Base-by-base conservation (phyloP, 345 rosid genomes). In the Eutrema heterophyllum region DNA sequence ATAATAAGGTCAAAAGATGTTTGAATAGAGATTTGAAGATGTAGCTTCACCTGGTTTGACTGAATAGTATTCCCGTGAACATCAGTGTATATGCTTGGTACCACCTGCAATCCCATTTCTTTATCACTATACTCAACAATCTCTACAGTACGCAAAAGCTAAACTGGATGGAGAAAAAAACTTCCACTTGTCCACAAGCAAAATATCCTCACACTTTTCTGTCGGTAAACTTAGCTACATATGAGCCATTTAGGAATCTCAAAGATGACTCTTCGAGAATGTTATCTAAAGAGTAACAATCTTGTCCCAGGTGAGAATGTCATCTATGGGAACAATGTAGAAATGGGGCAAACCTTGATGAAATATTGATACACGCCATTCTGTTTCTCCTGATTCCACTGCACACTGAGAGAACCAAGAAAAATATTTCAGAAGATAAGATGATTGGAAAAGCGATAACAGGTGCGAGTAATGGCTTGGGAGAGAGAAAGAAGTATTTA, bases 331-430 rank as follows among this genome's bases (percentile, higher is more conserved):
- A 3, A 40, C 7, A 54, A 58, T 44, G 49, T 32, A 57, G 64
- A 59, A 51, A 12, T 16, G 57, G 7, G 29, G 44, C 80, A 66
- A 80, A 89, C 97, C 96, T 89, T 89, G 78, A 92, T 76, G 51
- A 92, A 95, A 67, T 95, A 95, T 81, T 92, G 99, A 81, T 89
- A 95, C 82, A 89, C 88, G 55, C 93, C 97, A 82, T 78, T 83
- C 11, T 90, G 89, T 5, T 85, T 69, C 67, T 82, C 86, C 75
- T 95, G 99, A 11, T 77, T 78, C 97, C 96, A 89, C 10, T 86
- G 85, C 55, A 86, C 96, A 61, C 93, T 91, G 62, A 64, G 66
- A 71, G 73, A 21, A 74, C 24, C 55, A 66, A 75, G 18, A 57
- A 3, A n/a, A 30, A 32, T 5, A 26, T 7, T 46, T 64, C 54